These are phyloP conservation scores for Sungouiozyma ichnusensis DNA, from an alignment of 805 yeast species.

Conservation along the genomic window DNA sequence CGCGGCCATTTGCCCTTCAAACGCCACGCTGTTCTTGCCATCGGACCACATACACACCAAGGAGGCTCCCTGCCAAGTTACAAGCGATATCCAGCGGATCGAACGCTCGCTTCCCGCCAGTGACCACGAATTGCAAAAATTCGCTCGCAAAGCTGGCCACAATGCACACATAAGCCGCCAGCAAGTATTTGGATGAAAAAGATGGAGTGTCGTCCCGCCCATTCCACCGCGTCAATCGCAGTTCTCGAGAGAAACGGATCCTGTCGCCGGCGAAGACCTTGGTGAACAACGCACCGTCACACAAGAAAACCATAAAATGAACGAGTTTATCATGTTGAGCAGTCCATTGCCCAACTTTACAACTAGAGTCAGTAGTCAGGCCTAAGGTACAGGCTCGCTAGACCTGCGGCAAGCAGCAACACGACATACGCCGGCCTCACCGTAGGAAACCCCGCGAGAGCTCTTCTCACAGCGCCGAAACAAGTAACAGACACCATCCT, in stretches of 20 bases:
- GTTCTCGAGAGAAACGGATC: neutral
- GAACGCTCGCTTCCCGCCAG: constrained; percentile 33
- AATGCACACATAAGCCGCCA: constrained; percentile 36
- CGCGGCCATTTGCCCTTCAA: too few species aligned
- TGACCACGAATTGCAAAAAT: constrained; percentile 31
- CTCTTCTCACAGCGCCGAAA: too few species aligned
- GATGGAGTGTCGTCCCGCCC: neutral
- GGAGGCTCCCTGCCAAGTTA: constrained; percentile 25
- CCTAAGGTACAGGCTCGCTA: constrained; percentile 22
- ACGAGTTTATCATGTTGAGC: constrained; percentile 41
- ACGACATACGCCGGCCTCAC: constrained; percentile 12
- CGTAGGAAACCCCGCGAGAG: neutral
- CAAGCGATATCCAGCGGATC: constrained; percentile 38
- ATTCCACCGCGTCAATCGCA: neutral
- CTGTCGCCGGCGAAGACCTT: constrained; percentile 27
- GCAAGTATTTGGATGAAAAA: constrained; percentile 10
- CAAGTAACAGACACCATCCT: too few species aligned
- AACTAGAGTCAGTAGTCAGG: constrained; percentile 28
- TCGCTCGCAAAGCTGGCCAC: constrained; percentile 43
- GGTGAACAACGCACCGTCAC: constrained; percentile 40
- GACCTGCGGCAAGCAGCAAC: constrained; percentile 8
- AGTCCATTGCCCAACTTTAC: constrained; percentile 19
- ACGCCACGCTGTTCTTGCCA: constrained; percentile 5
- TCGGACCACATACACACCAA: constrained; percentile 10
- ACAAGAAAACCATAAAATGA: constrained; percentile 38